These are phyloP conservation scores for Chrysanthemum lavandulifolium DNA, from an alignment of 129 eudicot species.

Conservation along the genomic window DNA sequence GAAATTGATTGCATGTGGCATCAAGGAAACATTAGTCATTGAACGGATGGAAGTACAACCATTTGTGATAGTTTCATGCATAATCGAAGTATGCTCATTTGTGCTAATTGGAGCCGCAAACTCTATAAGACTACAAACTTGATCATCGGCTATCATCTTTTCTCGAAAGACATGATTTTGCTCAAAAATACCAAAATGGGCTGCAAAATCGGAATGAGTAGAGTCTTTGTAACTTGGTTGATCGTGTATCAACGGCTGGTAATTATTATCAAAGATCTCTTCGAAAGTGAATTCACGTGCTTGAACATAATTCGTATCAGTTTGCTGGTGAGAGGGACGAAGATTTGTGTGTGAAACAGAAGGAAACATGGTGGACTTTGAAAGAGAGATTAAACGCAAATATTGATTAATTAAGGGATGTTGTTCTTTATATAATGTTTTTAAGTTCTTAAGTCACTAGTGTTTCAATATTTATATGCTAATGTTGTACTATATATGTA, in stretches of 20 bases:
- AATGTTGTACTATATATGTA: too few species aligned
- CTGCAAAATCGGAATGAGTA: background rate
- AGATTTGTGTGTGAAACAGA: too few species aligned
- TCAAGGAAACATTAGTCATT: background rate
- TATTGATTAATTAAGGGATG: too few species aligned
- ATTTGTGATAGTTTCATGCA: background rate
- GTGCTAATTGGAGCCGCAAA: too few species aligned
- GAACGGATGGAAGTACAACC: slow-evolving; percentile 1
- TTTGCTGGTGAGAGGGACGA: too few species aligned
- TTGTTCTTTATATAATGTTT: too few species aligned
- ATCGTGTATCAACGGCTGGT: background rate
- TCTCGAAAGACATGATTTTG: slow-evolving; percentile 10
- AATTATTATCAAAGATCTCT: background rate
- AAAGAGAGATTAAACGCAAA: too few species aligned
- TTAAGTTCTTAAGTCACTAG: too few species aligned
- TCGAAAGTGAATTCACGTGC: background rate
- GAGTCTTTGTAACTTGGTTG: slow-evolving; percentile 14
- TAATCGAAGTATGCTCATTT: background rate
- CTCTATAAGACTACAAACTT: background rate
- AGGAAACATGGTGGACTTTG: too few species aligned
- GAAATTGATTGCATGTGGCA: too few species aligned
- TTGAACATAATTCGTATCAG: too few species aligned
- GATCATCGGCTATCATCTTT: background rate
- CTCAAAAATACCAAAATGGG: background rate
- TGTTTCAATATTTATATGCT: too few species aligned